Evolutionary conservation across 306 rosid species (phyloP).

Genomic region (Malus sylvestris): DNA sequence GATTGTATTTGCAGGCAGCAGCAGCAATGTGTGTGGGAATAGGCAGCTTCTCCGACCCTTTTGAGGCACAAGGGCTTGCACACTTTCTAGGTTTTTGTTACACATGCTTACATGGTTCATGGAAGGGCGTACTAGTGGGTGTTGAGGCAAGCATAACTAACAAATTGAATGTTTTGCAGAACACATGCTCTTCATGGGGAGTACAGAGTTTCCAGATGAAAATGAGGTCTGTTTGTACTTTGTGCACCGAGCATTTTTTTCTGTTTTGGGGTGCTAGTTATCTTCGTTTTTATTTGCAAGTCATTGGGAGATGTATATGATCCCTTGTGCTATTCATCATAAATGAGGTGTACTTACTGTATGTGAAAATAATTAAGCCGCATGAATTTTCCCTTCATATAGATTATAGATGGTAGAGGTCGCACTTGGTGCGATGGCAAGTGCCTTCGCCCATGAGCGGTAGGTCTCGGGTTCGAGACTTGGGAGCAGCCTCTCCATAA

Average conservation of each 20-base stretch:
- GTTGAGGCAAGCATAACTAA: not conserved
- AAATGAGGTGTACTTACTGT: not conserved
- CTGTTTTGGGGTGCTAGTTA: not conserved
- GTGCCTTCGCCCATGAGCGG: too few species aligned
- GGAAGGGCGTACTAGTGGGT: not conserved
- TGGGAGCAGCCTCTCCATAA: too few species aligned
- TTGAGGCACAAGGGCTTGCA: constrained; percentile 90
- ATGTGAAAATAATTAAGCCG: too few species aligned
- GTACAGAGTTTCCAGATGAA: constrained; percentile 86
- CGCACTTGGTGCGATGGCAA: too few species aligned
- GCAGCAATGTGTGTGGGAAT: constrained; percentile 97
- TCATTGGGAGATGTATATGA: not conserved
- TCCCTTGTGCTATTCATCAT: not conserved
- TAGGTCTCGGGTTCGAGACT: too few species aligned
- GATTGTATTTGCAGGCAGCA: constrained; percentile 62
- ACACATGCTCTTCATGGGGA: constrained; percentile 99
- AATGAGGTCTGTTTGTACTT: constrained; percentile 71
- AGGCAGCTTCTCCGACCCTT: constrained; percentile 90
- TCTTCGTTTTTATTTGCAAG: not conserved
- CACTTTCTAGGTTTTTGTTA: constrained; percentile 70
- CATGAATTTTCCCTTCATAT: not conserved
- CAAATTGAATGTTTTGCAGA: constrained; percentile 44
- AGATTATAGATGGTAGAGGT: not conserved
- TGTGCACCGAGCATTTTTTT: constrained; percentile 9
- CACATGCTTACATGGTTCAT: not conserved